A percentile compares a stretch with the other conserved stretches of the same genome.
Conservation (phyloP, 2,329 filamentous ascomycete genomes). For the Dryadomyces quercivorus region DNA sequence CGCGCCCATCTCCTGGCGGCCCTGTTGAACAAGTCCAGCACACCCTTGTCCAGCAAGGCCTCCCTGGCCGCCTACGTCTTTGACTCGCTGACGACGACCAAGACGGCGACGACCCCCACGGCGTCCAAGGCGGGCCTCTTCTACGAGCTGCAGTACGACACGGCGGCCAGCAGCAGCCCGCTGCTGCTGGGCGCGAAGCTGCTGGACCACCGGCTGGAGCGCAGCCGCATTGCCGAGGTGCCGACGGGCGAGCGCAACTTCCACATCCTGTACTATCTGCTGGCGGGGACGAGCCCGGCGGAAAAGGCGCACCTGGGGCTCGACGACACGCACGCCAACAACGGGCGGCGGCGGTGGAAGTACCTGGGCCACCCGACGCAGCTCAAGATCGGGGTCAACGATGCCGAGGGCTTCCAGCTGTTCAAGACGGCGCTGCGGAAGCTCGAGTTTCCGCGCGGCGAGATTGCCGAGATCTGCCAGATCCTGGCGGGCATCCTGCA, state of each 20-base stretch:
- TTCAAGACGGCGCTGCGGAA: constrained; percentile 95
- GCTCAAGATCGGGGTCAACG: constrained; percentile 93
- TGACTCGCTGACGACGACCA: constrained; percentile 91
- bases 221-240: constrained; percentile 81
- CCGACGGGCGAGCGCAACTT: constrained; percentile 95
- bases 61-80: constrained; percentile 93
- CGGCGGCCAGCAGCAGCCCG: constrained; percentile 69
- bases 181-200: constrained; percentile 89
- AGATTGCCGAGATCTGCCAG: constrained; percentile 96
- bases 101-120: constrained; percentile 87
- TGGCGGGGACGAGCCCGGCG: constrained; percentile 80
- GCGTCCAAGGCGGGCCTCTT: constrained; percentile 93
- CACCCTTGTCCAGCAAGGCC: constrained; percentile 83
- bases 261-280: constrained; percentile 87
- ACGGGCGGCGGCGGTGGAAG: constrained; percentile 78
- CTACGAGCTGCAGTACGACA: constrained; percentile 95
- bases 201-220: constrained; percentile 82
- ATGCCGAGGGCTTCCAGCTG: constrained; percentile 87
- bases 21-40: constrained; percentile 79
- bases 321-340: constrained; percentile 32
- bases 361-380: constrained; percentile 95
- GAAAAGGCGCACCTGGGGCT: constrained; percentile 77
- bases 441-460: constrained; percentile 82
- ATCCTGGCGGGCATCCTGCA: constrained; percentile 90
- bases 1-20: constrained; percentile 79